These are phyloP conservation scores for Lactuca sativa DNA, from an alignment of 129 eudicot species.

Conservation along the genomic window DNA sequence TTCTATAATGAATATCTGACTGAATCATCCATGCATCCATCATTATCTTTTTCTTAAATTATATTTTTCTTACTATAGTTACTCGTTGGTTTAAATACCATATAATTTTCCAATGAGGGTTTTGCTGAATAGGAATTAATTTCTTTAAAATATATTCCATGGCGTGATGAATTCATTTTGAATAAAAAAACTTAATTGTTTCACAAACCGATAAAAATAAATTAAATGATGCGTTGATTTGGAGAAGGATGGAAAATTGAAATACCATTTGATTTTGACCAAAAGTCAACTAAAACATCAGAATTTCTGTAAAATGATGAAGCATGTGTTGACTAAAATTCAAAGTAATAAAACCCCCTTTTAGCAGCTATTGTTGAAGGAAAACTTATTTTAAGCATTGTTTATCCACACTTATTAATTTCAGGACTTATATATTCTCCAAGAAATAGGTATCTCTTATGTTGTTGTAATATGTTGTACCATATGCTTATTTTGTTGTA, in stretches of 20 bases:
- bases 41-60: too few relatives aligned
- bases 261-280: slow-evolving; percentile 23
- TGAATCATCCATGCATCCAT: too few relatives aligned
- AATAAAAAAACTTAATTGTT: slow-evolving; percentile 4
- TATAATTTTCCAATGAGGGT: too few relatives aligned
- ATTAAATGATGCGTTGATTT: slow-evolving; percentile 37
- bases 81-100: too few relatives aligned
- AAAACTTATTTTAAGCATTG: not conserved
- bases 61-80: too few relatives aligned
- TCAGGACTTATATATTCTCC: not conserved
- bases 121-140: not conserved
- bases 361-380: slow-evolving; percentile 34
- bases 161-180: not conserved
- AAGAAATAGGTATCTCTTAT: not conserved
- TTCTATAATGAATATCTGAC: too few relatives aligned
- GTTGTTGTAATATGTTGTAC: slow-evolving; percentile 3
- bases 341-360: not conserved
- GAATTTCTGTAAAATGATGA: slow-evolving; percentile 11
- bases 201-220: slow-evolving; percentile 5
- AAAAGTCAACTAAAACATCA: slow-evolving; percentile 12
- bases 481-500: slow-evolving; percentile 12
- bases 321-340: slow-evolving; percentile 26
- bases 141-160: not conserved
- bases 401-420: not conserved
- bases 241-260: slow-evolving; percentile 36